These are phyloP conservation scores for Lactifluus subvellereus DNA, from an alignment of 768 basidiomycete species.

Conservation along the genomic window DNA sequence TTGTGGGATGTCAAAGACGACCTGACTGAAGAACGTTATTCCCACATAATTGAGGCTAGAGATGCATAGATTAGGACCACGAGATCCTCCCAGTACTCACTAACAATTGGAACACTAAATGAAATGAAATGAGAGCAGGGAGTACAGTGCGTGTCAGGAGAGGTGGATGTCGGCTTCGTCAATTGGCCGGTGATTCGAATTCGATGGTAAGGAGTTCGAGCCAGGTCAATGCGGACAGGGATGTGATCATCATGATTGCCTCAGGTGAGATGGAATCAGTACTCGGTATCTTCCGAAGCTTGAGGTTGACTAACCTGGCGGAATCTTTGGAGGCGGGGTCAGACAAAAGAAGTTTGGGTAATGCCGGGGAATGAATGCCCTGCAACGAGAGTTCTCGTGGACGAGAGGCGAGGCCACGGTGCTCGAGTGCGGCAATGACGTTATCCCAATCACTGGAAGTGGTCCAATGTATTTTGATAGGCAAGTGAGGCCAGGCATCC, in stretches of 20 bases:
- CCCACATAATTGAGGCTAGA: neutral
- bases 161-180: neutral
- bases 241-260: neutral
- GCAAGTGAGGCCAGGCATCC: neutral
- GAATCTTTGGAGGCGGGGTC: neutral
- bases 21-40: neutral
- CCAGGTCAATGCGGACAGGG: neutral
- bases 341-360: neutral
- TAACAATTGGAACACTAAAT: neutral
- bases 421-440: neutral
- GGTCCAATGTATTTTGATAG: neutral
- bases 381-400: too few species aligned
- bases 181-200: neutral
- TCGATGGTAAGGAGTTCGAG: neutral
- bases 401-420: neutral
- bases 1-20: neutral
- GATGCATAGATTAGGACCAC: neutral
- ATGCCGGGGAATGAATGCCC: neutral
- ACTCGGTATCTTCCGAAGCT: neutral
- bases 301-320: neutral
- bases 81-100: neutral
- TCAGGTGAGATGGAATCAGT: neutral
- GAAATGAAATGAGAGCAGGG: neutral
- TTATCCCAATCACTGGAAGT: neutral
- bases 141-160: neutral